Evolutionary conservation across 1,139 yeast genomes (phyloP).

Genomic region (Yamadazyma taylorii): DNA sequence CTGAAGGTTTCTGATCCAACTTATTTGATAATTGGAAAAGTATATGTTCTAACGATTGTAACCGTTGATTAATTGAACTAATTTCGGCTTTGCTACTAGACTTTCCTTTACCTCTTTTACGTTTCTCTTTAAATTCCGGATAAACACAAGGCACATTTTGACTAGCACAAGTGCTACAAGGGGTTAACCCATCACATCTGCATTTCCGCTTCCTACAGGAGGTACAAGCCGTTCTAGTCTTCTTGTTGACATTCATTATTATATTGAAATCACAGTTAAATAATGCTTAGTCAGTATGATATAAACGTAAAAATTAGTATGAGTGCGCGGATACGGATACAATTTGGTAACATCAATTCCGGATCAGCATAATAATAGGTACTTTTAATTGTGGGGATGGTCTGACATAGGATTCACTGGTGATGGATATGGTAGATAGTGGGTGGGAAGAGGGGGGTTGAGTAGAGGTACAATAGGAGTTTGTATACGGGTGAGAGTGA

Average conservation of each 20-base stretch:
- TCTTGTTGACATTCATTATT: conserved; percentile 5
- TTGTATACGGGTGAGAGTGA: too few relatives aligned
- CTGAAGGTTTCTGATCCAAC: conserved; percentile 3
- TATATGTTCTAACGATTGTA: conserved; percentile 24
- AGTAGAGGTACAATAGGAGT: too few relatives aligned
- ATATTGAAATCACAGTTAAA: too few relatives aligned
- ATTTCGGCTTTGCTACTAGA: conserved; percentile 18
- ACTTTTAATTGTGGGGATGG: too few relatives aligned
- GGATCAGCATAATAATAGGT: too few relatives aligned
- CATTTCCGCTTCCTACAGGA: conserved; percentile 48
- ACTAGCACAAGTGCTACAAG: conserved; percentile 43
- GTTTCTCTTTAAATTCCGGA: conserved; percentile 17
- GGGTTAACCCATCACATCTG: conserved; percentile 48
- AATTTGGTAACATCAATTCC: too few relatives aligned
- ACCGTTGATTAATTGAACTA: conserved; percentile 14
- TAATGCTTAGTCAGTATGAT: too few relatives aligned
- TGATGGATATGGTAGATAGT: too few relatives aligned
- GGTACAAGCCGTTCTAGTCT: conserved; percentile 53
- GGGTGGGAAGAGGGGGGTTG: too few relatives aligned
- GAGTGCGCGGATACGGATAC: too few relatives aligned
- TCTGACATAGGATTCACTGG: too few relatives aligned
- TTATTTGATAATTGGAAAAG: conserved; percentile 16
- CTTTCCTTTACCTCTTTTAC: conserved; percentile 21
- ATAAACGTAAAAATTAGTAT: too few relatives aligned
- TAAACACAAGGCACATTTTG: conserved; percentile 20